Conservation (phyloP, 2,329 filamentous ascomycete species). For the Didymella exigua region DNA sequence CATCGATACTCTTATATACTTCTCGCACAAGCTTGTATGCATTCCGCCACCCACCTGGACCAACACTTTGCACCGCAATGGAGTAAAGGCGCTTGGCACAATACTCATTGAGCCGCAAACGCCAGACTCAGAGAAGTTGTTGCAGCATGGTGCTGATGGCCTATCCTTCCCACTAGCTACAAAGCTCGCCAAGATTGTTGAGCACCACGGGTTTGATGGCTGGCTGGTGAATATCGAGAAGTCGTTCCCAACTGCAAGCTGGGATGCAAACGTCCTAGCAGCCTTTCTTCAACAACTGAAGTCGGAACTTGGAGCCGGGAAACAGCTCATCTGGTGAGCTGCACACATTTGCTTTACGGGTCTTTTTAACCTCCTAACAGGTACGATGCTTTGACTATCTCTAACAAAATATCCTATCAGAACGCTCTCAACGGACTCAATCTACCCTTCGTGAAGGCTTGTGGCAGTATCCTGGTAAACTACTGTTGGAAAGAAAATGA, state of each 20-base stretch:
- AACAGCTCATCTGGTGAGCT: constrained; percentile 50
- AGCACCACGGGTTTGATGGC: constrained; percentile 54
- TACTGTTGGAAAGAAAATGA: constrained; percentile 51
- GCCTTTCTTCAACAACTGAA: constrained; percentile 49
- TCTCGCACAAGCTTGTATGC: constrained; percentile 55
- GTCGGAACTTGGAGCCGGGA: constrained; percentile 32
- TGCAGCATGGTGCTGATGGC: constrained; percentile 23
- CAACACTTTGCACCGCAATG: constrained; percentile 55
- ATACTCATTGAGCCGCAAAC: constrained; percentile 52
- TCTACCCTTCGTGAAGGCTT: constrained; percentile 45
- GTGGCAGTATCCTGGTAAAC: constrained; percentile 52
- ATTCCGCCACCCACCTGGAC: constrained; percentile 55
- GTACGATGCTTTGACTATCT: constrained; percentile 54
- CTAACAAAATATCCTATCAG: constrained; percentile 53
- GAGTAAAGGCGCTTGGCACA: constrained; percentile 52
- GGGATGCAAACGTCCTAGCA: constrained; percentile 38
- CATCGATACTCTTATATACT: constrained; percentile 55
- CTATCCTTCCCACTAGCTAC: constrained; percentile 45
- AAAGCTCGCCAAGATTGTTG: constrained; percentile 49
- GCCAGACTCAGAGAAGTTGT: constrained; percentile 38
- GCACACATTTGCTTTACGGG: background rate
- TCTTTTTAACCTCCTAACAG: constrained; percentile 24
- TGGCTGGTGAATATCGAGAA: constrained; percentile 57
- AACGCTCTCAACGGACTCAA: constrained; percentile 52
- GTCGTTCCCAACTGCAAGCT: constrained; percentile 44